phyloP scores from a whole-genome alignment of 176 grass and related monocot genomes.

The Carex cristatella region DNA sequence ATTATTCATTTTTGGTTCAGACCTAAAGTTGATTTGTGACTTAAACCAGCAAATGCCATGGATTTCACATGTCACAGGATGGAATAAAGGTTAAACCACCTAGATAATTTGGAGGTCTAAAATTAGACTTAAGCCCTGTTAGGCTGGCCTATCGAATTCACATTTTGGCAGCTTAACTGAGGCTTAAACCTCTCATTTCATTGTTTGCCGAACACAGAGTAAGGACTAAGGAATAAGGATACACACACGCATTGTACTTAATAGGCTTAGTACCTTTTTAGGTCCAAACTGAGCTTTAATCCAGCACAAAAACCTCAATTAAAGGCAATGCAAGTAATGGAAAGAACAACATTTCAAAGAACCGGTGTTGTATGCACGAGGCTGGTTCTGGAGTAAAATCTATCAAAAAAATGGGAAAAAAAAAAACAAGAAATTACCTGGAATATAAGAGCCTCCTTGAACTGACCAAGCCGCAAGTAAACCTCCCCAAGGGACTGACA shows the following conservation, averaged over 20 bases:
- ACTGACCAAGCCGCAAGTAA: conserved; percentile 55
- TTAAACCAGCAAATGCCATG: too few relatives aligned
- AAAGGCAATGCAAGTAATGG: not conserved
- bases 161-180: too few relatives aligned
- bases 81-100: too few relatives aligned
- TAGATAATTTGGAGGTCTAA: too few relatives aligned
- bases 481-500: conserved; percentile 90
- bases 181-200: too few relatives aligned
- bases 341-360: not conserved
- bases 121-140: too few relatives aligned
- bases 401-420: not conserved
- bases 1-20: too few relatives aligned
- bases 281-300: not conserved
- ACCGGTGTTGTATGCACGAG: not conserved
- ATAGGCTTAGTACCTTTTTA: not conserved
- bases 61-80: too few relatives aligned
- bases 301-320: not conserved
- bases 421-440: conserved; percentile 31
- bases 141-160: too few relatives aligned
- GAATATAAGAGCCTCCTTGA: conserved; percentile 63
- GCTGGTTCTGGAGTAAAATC: not conserved
- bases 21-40: too few relatives aligned
- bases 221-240: too few relatives aligned
- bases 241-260: not conserved
- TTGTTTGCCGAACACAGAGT: too few relatives aligned